Evolutionary conservation across 495 filamentous ascomycete species (phyloP), one percentile per base, ranked within the genome.

Genomic region (Chaetomium tenue): DNA sequence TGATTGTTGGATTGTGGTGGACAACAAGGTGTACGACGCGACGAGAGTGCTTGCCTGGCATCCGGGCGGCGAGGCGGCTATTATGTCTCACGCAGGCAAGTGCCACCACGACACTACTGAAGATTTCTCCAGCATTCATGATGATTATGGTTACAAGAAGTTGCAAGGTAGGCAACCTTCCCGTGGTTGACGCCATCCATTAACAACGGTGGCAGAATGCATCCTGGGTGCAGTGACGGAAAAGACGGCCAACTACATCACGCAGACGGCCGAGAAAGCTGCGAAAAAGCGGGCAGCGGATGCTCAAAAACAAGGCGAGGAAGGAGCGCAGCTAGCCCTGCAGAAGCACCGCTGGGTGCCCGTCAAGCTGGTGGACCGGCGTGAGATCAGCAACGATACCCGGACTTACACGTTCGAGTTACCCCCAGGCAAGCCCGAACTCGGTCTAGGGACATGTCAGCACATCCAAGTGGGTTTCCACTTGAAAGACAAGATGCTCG

Each of bases 21-120:
- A 89, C 76, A 83, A 86, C 65, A 87, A 86, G 66, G 87, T 86
- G 63, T 91, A 90, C 75, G 89, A 91, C 69, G 86, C 89, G 61
- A 87, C 87, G 3, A 83, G 86, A 52, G 90, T 91, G 68, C 75
- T 89, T 48, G 81, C 86, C 74, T 85, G 86, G 66, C 89, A 91
- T 68, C 88, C 88, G 18, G 88, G 88, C 60, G 89, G 89, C 56
- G 78, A 80, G 28, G 84, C 88, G 28, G 33, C 63, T 33, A 65
- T 65, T 20, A 25, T 65, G 22, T 51, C 57, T 11, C 63, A 65
- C 16, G 58, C 63, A 0, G 63, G 63, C 8, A 61, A 65, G 28
- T 65, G 63, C 51, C 63, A 61, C 33, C 18, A 55, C n/a, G 48
- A 25, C 3, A 65, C 63, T 5, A 65, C 63, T 5, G 47, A 61